Conservation (phyloP, 345 rosid genomes). For the Geranium brycei region DNA sequence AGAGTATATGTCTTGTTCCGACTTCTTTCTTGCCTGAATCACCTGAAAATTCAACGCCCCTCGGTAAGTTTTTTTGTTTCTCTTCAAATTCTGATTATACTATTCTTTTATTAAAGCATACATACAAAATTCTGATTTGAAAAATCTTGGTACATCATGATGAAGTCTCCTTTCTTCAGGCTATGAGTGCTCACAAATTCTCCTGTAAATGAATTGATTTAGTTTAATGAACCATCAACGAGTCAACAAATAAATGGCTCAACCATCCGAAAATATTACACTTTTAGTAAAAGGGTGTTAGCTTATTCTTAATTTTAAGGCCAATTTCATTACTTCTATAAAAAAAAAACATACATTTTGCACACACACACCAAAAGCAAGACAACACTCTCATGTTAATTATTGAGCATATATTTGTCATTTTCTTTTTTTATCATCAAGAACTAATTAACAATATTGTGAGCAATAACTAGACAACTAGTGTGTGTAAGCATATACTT, state of each 20-base stretch:
- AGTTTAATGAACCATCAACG: too few relatives aligned
- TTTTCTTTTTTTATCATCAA: too few relatives aligned
- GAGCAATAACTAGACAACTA: too few relatives aligned
- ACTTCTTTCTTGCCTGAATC: slow-evolving; percentile 75
- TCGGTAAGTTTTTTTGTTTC: too few relatives aligned
- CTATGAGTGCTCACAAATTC: slow-evolving; percentile 78
- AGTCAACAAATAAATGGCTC: too few relatives aligned
- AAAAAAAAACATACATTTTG: not conserved
- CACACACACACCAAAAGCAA: not conserved
- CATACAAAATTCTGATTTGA: slow-evolving; percentile 54
- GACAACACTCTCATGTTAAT: too few relatives aligned
- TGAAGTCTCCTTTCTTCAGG: slow-evolving; percentile 64
- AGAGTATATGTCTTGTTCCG: slow-evolving; percentile 46
- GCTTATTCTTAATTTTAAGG: not conserved
- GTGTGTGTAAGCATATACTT: too few relatives aligned
- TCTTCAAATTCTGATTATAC: not conserved
- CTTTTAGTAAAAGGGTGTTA: not conserved
- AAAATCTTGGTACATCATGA: slow-evolving; percentile 59
- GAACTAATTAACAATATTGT: too few relatives aligned
- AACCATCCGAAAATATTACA: not conserved
- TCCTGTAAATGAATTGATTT: slow-evolving; percentile 24
- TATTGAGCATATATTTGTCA: too few relatives aligned
- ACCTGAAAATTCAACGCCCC: slow-evolving; percentile 23
- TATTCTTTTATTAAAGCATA: not conserved
- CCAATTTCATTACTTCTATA: not conserved